A percentile compares a stretch with the other conserved stretches of the same genome.
phyloP scores from a whole-genome alignment of 257 asterid genomes.

The Solanum chiquidenum region DNA sequence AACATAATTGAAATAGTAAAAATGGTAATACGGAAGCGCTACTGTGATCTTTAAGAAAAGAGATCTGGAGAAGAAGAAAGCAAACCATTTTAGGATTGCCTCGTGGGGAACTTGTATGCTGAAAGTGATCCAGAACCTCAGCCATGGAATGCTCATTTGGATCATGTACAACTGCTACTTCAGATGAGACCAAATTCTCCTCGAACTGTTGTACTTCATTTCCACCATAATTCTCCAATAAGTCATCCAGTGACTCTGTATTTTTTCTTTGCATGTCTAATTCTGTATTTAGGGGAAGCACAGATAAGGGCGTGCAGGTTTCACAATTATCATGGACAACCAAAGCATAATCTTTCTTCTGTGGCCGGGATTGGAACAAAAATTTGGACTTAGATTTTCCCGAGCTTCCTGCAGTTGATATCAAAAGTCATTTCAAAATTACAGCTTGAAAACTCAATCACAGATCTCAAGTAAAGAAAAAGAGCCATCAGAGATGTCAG shows the following conservation, averaged over 20 bases:
- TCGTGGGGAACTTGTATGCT: conserved; percentile 24
- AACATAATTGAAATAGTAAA: background rate
- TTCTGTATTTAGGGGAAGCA: conserved; percentile 14
- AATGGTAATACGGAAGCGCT: background rate
- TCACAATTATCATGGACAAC: conserved; percentile 20
- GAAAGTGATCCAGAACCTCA: conserved; percentile 51
- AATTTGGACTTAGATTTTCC: conserved; percentile 40
- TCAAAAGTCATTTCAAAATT: background rate
- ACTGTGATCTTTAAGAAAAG: background rate
- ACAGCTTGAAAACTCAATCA: background rate
- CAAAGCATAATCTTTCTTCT: conserved; percentile 21
- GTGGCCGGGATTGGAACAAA: conserved; percentile 30
- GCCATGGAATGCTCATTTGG: conserved; percentile 48
- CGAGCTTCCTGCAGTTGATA: conserved; percentile 30
- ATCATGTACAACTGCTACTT: conserved; percentile 19
- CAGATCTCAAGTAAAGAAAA: background rate
- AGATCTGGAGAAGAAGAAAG: conserved; percentile 10
- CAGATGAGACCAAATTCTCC: conserved; percentile 19
- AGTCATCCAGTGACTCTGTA: conserved; percentile 9
- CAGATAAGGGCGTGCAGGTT: conserved; percentile 11
- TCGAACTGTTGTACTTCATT: conserved; percentile 17
- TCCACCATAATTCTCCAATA: conserved; percentile 20
- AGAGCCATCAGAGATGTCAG: background rate
- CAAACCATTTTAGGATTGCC: conserved; percentile 42
- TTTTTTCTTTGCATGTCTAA: conserved; percentile 18